Percentiles rank a stretch among this genome's conserved stretches.
Conservation (phyloP, 768 basidiomycete species). For the Mycena albidolilacea region DNA sequence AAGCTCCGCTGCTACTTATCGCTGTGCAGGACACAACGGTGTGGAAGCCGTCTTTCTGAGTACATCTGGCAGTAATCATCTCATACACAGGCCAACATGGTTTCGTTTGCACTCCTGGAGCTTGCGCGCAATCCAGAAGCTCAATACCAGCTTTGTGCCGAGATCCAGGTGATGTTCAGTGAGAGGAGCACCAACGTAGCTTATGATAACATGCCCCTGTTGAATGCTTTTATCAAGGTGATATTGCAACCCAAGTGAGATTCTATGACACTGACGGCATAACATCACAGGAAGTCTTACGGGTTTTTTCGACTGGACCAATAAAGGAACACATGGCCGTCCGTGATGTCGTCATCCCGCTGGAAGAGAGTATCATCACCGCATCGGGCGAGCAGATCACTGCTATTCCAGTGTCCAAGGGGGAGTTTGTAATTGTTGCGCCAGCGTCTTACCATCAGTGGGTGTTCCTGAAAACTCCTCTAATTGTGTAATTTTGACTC, state of each 20-base stretch:
- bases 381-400: conserved; percentile 47
- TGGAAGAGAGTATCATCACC: conserved; percentile 52
- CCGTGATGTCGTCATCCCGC: conserved; percentile 58
- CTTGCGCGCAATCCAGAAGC: conserved; percentile 59
- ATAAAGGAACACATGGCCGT: conserved; percentile 52
- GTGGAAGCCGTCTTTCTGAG: conserved; percentile 7
- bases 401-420: conserved; percentile 50
- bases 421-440: conserved; percentile 50
- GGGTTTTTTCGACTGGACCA: conserved; percentile 52
- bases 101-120: conserved; percentile 62
- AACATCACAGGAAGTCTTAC: conserved; percentile 46
- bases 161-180: conserved; percentile 45
- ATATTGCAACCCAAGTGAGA: background rate
- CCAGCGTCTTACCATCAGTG: conserved; percentile 54
- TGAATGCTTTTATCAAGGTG: conserved; percentile 34
- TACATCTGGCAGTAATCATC: background rate
- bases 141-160: conserved; percentile 63
- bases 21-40: conserved; percentile 1
- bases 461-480: conserved; percentile 10
- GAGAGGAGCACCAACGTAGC: background rate
- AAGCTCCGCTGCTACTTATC: background rate
- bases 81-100: conserved; percentile 46
- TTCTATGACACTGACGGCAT: conserved; percentile 34
- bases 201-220: conserved; percentile 28
- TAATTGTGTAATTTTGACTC: conserved; percentile 5